Base-by-base conservation (phyloP, 768 basidiomycete species). In the Infundibulicybe gibba region DNA sequence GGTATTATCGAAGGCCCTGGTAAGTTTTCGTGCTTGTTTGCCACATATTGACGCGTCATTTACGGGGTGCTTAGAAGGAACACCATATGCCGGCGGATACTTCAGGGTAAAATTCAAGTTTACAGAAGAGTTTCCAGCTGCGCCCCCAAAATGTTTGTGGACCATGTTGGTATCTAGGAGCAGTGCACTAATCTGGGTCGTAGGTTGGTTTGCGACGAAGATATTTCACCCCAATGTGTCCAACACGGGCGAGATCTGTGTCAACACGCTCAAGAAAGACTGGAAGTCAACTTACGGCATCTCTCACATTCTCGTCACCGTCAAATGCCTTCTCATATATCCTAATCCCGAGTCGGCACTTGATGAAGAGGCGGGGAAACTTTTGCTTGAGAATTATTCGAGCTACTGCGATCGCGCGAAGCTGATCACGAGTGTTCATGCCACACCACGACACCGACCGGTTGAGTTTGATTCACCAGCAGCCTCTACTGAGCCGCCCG, bases 191-290 rank as follows among this genome's bases (percentile, higher is more conserved):
- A 57, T 48, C 17, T 39, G 38, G 35, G 10, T 17, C 35, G 10
- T 54, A 95, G 94, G 94, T 60, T 86, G 90, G 73, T 88, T 97
- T 54, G 71, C 77, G 12, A 97, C 94, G 42, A 97, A 95, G 72
- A 94, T 98, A 47, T 97, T 97, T 66, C 94, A 97, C 58, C 94
- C 95, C 0, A 98, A 98, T 57, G 92, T 98, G 34, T 94, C 93
- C 0, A 75, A 79, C 31, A 65, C 79, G 0, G 94, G 94, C 13
- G 94, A 97, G 66, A 97, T 97, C 55, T 97, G 94, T 63, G 94
- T 97, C 12, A 95, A 94, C 69, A 97, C 94, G 6, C 71, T 97
- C 19, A 97, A 97, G 77, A 95, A 97, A 65, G 93, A 95, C 58
- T 97, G 94, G 94, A 88, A 93, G 62, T 78, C 89, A 17, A 79